Base-by-base conservation (phyloP, 1,139 yeast species). In the Blastobotrys aristatus region DNA sequence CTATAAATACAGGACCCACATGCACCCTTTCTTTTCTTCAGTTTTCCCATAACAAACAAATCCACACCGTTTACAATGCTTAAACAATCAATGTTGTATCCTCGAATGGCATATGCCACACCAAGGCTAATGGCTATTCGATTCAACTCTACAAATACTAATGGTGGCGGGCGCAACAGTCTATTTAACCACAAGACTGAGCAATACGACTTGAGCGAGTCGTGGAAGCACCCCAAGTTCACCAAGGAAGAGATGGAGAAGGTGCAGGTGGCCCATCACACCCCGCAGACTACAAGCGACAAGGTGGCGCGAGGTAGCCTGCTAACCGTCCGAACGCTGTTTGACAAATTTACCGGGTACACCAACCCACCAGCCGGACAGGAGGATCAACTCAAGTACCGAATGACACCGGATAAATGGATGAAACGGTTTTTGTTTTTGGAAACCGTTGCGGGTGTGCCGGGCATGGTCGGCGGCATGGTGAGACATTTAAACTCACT, bases 371-470 rank as follows among this genome's bases (percentile, higher is more conserved):
- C 69, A n/a, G 57, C 66, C 10, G 65, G 68, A 1, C 59, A 63
- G 45, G 70, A 71, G 46, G 65, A 66, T 51, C 69, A 71, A 47
- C 79, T 78, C 2, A 63, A 78, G 50, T 79, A 71, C 55, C 69
- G 67, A 40, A 79, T 83, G 85, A 79, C 83, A 2, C 78, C 76
- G 34, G 70, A 69, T 46, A 79, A 80, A 59, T 84, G 90, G 90
- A 59, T 84, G 47, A 77, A 82, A n/a, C 65, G 92, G 49, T 69
- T 76, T 51, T 77, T 84, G 34, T 82, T 84, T 59, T 72, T 84
- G 53, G 92, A 84, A 64, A 75, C 83, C 51, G 72, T 84, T 50
- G 92, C 92, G 7, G 90, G 88, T 13, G 86, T 84, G 16, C 92
- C 92, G 1, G 90, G 92, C 10, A 77, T 82, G 72, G 85, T 81